Base-by-base conservation (phyloP, 106 monocot genomes). In the Dactylorhiza incarnata region DNA sequence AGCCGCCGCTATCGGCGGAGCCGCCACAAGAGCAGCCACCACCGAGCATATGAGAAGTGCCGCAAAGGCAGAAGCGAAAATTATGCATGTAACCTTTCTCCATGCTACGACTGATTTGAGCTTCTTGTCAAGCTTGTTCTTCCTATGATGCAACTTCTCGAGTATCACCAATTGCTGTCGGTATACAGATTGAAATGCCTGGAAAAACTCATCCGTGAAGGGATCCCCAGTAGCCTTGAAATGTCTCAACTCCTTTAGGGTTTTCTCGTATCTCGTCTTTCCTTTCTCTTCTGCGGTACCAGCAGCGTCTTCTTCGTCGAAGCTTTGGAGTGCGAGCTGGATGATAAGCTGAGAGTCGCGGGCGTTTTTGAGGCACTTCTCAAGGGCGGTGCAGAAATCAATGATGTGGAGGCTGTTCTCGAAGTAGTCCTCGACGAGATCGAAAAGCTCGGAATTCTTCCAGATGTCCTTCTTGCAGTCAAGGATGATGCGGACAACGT, bases 391-490 rank as follows among this genome's bases (percentile, higher is more conserved):
- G 83, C 95, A 95, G 85, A 92, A 95, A 75, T 95, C 95, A 5
- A 92, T 88, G 4, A 88, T 95, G 9, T 90, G 92, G 74, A 95
- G 85, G 80, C 80, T 83, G 82, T 80, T 88, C 74, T 89, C 95
- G 69, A 92, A 95, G 82, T 92, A 95, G 46, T 92, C 95, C 69
- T 92, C 87, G 12, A 95, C 92, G 54, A 95, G 86, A 54, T 83
- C 79, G 79, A 95, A 90, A 23, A 95, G 90, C 74, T 95, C 85
- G 8, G 90, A 87, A 79, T 61, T 90, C 65, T 84, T 88, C 95
- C 95, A 95, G 25, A 95, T 83, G 84, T 95, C 95, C 82, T 92
- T 87, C 85, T 92, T 95, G 88, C 88, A 92, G 19, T 89, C 86
- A 3, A 95, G 83, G 80, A 95, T 95, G 70, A 88, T 79, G 72